Evolutionary conservation across 139 green algal genomes (phyloP), one percentile per base, ranked within the genome.

Genomic region (Spirogloea muscicola): DNA sequence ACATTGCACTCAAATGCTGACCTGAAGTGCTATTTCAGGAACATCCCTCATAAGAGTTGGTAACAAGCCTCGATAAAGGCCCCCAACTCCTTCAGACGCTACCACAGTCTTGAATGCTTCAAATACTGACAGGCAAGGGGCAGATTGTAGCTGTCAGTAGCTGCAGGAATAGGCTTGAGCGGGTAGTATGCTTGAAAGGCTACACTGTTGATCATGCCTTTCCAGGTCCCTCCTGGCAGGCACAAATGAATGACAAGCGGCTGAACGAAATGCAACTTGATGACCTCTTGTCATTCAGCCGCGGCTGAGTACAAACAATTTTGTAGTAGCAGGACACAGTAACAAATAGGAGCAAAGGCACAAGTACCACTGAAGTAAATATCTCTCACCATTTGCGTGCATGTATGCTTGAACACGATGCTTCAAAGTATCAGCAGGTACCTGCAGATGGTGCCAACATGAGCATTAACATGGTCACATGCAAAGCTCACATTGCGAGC

Each of bases 371-470:
- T n/a, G n/a, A n/a, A n/a, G n/a, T n/a, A n/a, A n/a, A n/a, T n/a
- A n/a, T n/a, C n/a, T n/a, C 72, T 80, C 64, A 80, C 72, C 48
- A 65, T 85, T 81, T 10, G 80, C 60, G 63, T 88, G 77, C 51
- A 89, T 68, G 73, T 92, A 93, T 1, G 88, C 85, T 73, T 93
- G 89, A 46, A 92, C 87, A 5, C 87, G 69, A 82, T 94, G 89
- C 70, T 88, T 89, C 36, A 92, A 44, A 7, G 88, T 89, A 74
- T 94, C 89, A 3, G 79, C 85, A 0, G 89, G 89, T 37, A 94
- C 89, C 0, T 86, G 76, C 18, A 91, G 41, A 70, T 55, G 29
- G 7, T n/a, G n/a, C n/a, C n/a, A n/a, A n/a, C n/a, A 70, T 25
- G 18, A 57, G 29, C 41, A 46, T 66, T 48, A 21, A 46, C 57